Evolutionary conservation across 129 eudicot genomes (phyloP).

Genomic region (Artemisia argyi): DNA sequence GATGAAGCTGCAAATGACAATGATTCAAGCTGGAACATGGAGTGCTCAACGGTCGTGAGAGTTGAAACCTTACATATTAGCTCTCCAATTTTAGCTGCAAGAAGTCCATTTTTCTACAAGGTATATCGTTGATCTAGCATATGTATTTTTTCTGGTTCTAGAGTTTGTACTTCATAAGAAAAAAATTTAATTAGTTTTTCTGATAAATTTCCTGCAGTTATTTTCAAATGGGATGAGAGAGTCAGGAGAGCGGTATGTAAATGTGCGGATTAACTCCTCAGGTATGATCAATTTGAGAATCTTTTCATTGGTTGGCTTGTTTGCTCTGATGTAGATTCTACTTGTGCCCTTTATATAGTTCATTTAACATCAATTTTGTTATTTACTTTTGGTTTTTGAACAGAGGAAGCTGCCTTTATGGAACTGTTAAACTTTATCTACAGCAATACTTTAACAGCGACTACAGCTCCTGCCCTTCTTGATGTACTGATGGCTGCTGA

Average conservation of each 20-base stretch:
- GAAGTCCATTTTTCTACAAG: conserved; percentile 86
- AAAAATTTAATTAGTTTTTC: background rate
- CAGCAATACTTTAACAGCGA: conserved; percentile 52
- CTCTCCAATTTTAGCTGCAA: conserved; percentile 83
- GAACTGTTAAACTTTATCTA: conserved; percentile 80
- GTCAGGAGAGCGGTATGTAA: conserved; percentile 59
- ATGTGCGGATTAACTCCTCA: conserved; percentile 65
- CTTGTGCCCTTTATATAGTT: no score
- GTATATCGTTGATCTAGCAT: conserved; percentile 35
- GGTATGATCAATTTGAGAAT: conserved; percentile 42
- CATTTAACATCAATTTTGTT: conserved; percentile 6
- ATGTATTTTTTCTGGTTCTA: conserved; percentile 5
- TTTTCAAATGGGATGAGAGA: conserved; percentile 84
- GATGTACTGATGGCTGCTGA: conserved; percentile 93
- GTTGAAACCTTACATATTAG: conserved; percentile 72
- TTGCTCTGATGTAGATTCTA: no score
- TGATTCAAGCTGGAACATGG: conserved; percentile 47
- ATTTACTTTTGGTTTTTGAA: conserved; percentile 22
- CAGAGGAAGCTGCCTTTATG: conserved; percentile 96
- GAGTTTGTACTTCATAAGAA: background rate
- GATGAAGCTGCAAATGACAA: conserved; percentile 37
- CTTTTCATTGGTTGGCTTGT: no score
- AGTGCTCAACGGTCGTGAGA: conserved; percentile 36
- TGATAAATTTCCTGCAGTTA: conserved; percentile 41
- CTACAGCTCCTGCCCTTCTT: conserved; percentile 54